Base-by-base conservation (phyloP, 441 rosid genomes). In the Jatropha podagrica region DNA sequence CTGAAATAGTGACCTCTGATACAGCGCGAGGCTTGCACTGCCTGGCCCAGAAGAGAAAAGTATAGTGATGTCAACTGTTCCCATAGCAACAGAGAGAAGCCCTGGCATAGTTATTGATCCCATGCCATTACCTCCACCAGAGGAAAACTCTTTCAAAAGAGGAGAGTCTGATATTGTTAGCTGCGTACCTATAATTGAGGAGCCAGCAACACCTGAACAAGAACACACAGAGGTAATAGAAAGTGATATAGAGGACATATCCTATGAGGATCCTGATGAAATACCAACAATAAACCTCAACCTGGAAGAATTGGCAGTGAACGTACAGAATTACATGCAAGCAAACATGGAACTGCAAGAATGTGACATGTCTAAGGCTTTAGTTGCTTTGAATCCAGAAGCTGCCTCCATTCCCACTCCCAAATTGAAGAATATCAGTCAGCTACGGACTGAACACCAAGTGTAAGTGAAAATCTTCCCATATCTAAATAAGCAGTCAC, bases 11-110 rank as follows among this genome's bases (percentile, higher is more conserved):
- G 54, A 65, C 83, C 65, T 68, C 41, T 78, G 76, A 69, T 75
- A 84, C 89, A 96, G 99, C 85, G 97, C 99, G 72, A 93, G 97
- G 81, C 93, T 96, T 77, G 92, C 95, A 65, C 83, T 96, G 71
- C 97, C 98, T 63, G 98, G 92, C 23, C 92, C 97, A 81, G 97
- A 89, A 73, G 94, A 90, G 71, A 91, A 81, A 81, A 82, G 83
- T 74, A 77, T 90, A 79, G 84, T 89, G 55, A 77, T 79, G 84
- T 77, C 91, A 65, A 76, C 79, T 69, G 75, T 72, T 82, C 86
- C 88, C 65, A 79, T 78, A 54, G 63, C 69, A 70, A 71, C 83
- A 40, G 82, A 79, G 69, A 82, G 72, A 75, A 82, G 75, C 72
- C 79, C 84, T 12, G 48, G 75, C 59, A 62, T 77, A 78, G 80